phyloP scores from a whole-genome alignment of 768 basidiomycete species.

The Tephrocybe sp. region DNA sequence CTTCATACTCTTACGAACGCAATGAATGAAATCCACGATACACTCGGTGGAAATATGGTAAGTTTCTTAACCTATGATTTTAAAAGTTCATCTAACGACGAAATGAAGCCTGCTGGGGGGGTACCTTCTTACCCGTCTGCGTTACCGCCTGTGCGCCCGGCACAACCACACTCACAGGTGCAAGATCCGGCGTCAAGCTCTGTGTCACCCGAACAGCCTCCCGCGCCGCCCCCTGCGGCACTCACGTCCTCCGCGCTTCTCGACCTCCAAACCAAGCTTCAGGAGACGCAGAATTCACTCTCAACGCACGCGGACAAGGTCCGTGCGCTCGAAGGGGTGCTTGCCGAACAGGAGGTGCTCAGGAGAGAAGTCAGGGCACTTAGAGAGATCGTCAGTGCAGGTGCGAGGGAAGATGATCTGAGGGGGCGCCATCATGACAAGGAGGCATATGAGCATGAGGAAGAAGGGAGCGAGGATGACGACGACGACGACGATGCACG shows the following conservation, averaged over 20 bases:
- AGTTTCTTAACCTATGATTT: slow-evolving; percentile 25
- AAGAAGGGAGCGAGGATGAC: slow-evolving; percentile 40
- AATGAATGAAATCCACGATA: slow-evolving; percentile 92
- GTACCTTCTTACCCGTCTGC: slow-evolving; percentile 62
- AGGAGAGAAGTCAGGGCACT: slow-evolving; percentile 75
- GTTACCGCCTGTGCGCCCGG: slow-evolving; percentile 62
- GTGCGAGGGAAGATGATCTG: slow-evolving; percentile 44
- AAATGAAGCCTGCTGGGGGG: neutral
- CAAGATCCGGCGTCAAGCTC: slow-evolving; percentile 20
- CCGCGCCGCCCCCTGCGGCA: slow-evolving; percentile 21
- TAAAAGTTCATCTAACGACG: neutral
- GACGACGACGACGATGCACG: slow-evolving; percentile 72
- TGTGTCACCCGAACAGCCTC: slow-evolving; percentile 19
- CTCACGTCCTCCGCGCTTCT: slow-evolving; percentile 33
- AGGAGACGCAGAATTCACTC: slow-evolving; percentile 80
- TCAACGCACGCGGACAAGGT: slow-evolving; percentile 80
- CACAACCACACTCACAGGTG: no score
- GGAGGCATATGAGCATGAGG: slow-evolving; percentile 31
- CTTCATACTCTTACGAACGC: slow-evolving; percentile 72
- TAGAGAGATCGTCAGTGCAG: slow-evolving; percentile 70
- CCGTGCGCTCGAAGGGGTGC: slow-evolving; percentile 74
- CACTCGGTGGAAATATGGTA: slow-evolving; percentile 80
- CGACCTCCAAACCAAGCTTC: slow-evolving; percentile 80
- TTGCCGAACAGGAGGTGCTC: slow-evolving; percentile 83
- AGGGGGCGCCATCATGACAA: slow-evolving; percentile 20